Base-by-base conservation (phyloP, 1,284 basidiomycete genomes). In the Exobasidium rhododendri region DNA sequence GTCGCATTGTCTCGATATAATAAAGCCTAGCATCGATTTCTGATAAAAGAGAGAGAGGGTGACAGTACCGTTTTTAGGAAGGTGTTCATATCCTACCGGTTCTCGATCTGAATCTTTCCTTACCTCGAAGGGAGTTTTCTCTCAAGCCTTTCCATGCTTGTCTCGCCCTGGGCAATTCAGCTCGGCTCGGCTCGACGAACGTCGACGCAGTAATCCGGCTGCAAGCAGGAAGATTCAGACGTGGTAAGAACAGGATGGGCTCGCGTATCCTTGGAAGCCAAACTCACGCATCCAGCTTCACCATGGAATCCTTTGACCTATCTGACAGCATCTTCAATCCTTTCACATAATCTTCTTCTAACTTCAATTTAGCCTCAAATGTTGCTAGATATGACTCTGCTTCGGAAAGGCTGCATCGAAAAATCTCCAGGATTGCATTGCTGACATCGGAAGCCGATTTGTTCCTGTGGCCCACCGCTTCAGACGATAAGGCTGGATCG, bases 311-410 rank as follows among this genome's bases (percentile, higher is more conserved):
- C 56, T 70, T 70, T 56, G 74, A 71, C 46, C 61, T 59, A 14
- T 76, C 75, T 10, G 70, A 58, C 35, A 70, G 63, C 14, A 45
- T 5, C 17, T 63, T 64, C 7, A 79, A 56, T 24, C 57, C 61
- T 5, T 58, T 56, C 30, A 76, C 59, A 62, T 78, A 74, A 26
- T 78, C 74, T 43, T 79, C 77, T 61, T 79, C 77, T 10, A 75
- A 52, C 32, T 70, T 70, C 52, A 75, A 64, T 24, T 75, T 63
- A n/a, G 63, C 58, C 50, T 78, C 74, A 56, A 66, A 74, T 26
- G 67, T 62, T 1, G 59, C 61, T 43, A 76, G 62, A 51, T 78
- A 78, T 55, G 71, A 67, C 17, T 78, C 75, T 1, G 65, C 69
- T 59, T 78, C 75, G 17, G 61, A 59, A 46, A 77, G 62, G 49